Evolutionary conservation across 164 flowering plant species (phyloP).

Genomic region (Macadamia tetraphylla): DNA sequence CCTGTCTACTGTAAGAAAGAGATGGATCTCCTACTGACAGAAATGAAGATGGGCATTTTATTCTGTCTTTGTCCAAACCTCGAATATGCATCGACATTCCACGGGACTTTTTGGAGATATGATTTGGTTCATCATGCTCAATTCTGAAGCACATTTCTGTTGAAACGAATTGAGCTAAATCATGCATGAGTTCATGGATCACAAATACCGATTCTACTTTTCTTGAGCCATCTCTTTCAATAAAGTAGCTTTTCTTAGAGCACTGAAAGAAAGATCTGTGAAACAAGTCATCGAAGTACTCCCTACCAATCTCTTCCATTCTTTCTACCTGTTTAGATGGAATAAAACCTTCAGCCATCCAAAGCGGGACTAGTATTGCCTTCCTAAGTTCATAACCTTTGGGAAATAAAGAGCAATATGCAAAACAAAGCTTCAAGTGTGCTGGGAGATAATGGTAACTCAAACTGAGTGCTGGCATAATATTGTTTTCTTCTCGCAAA

Average conservation of each 20-base stretch:
- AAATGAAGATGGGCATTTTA: too few relatives aligned
- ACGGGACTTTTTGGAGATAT: too few relatives aligned
- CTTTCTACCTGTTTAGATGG: background rate
- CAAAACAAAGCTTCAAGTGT: background rate
- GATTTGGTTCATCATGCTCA: too few relatives aligned
- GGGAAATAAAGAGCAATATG: background rate
- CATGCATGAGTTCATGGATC: constrained; percentile 10
- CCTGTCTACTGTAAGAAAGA: too few relatives aligned
- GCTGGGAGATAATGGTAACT: background rate
- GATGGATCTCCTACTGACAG: too few relatives aligned
- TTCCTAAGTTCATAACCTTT: background rate
- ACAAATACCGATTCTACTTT: background rate
- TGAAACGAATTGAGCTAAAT: constrained; percentile 2
- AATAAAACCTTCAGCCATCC: constrained; percentile 14
- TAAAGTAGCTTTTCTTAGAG: too few relatives aligned
- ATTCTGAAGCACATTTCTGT: background rate
- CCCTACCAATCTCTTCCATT: constrained; percentile 7
- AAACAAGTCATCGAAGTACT: constrained; percentile 10
- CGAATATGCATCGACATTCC: too few relatives aligned
- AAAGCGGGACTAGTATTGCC: background rate
- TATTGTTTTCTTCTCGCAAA: background rate
- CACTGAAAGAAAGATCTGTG: constrained; percentile 5
- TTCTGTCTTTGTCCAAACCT: too few relatives aligned
- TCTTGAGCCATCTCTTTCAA: background rate
- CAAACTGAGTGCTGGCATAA: background rate